A percentile compares a stretch with the other conserved stretches of the same genome.
These are phyloP conservation scores for Neonectria punicea DNA, from an alignment of 2,329 filamentous ascomycete species.

Conservation along the genomic window DNA sequence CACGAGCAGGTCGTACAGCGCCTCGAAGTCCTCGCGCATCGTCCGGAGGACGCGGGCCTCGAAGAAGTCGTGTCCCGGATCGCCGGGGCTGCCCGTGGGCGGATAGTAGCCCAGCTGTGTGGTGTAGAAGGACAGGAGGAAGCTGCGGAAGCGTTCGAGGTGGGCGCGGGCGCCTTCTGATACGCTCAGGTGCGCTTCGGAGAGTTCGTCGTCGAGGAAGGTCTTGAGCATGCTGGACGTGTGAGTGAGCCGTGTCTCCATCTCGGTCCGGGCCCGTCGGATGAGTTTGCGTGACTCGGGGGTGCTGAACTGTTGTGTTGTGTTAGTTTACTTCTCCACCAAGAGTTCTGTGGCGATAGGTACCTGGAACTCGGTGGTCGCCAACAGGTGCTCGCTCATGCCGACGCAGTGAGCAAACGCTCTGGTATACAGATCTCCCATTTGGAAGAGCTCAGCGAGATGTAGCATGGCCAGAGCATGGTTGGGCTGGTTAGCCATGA, in stretches of 20 bases:
- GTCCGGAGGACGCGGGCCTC: constrained; percentile 66
- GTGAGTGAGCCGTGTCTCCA: constrained; percentile 70
- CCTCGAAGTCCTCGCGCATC: constrained; percentile 77
- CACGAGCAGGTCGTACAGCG: constrained; percentile 76
- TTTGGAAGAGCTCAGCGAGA: constrained; percentile 73
- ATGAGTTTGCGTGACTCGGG: constrained; percentile 72
- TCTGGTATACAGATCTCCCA: constrained; percentile 74
- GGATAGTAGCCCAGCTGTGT: constrained; percentile 78
- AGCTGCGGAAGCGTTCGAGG: constrained; percentile 77
- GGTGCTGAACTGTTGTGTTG: constrained; percentile 58
- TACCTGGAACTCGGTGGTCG: constrained; percentile 70
- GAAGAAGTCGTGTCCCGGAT: constrained; percentile 55
- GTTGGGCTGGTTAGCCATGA: constrained; percentile 72
- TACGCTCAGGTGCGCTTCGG: constrained; percentile 72
- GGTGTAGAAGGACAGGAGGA: constrained; percentile 74
- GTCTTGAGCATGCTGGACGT: constrained; percentile 68
- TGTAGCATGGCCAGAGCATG: constrained; percentile 75
- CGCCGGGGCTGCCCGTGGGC: constrained; percentile 56
- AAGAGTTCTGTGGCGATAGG: constrained; percentile 40
- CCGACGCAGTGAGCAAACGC: constrained; percentile 83
- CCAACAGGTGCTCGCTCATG: constrained; percentile 72
- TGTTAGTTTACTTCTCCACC: constrained; percentile 36
- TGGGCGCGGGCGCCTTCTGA: constrained; percentile 70
- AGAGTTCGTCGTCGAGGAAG: constrained; percentile 78
- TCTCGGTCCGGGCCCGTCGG: constrained; percentile 69